phyloP scores from a whole-genome alignment of 2,329 filamentous ascomycete species.

The Fusarium irregulare region DNA sequence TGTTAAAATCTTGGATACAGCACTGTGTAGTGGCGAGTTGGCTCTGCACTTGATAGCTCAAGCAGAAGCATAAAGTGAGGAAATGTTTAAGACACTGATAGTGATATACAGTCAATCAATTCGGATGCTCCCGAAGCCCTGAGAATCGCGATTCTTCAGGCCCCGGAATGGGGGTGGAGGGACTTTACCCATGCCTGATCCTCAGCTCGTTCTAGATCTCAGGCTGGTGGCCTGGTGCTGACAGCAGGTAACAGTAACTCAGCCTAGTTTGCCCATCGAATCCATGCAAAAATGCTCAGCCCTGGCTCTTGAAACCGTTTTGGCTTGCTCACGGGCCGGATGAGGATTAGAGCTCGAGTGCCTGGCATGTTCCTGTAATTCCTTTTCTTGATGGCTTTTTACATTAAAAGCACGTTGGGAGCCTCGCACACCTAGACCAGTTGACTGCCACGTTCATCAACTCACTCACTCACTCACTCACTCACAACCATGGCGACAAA shows the following conservation, averaged over 20 bases:
- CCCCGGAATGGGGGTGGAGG: not conserved
- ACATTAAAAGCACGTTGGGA: slow-evolving; percentile 9
- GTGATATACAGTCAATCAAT: not conserved
- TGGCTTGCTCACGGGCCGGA: slow-evolving; percentile 15
- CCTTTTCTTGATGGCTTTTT: not conserved
- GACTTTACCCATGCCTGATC: not conserved
- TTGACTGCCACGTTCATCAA: not conserved
- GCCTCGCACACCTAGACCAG: not conserved
- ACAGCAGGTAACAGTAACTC: slow-evolving; percentile 4
- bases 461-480: not conserved
- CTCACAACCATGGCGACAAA: slow-evolving; percentile 14
- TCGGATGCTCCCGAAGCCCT: slow-evolving; percentile 31
- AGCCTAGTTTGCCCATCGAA: slow-evolving; percentile 6
- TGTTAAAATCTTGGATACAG: not conserved
- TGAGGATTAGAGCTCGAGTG: slow-evolving; percentile 26
- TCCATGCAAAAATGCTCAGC: slow-evolving; percentile 31
- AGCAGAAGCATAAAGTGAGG: not conserved
- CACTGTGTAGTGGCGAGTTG: not conserved
- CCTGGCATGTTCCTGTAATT: slow-evolving; percentile 24
- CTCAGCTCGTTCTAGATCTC: slow-evolving; percentile 31
- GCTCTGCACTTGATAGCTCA: not conserved
- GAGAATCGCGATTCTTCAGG: not conserved
- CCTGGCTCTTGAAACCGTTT: slow-evolving; percentile 18
- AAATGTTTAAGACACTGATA: slow-evolving; percentile 10
- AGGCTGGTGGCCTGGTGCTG: slow-evolving; percentile 23